Conservation (phyloP, 768 basidiomycete genomes). For the Hericium rajendrae region DNA sequence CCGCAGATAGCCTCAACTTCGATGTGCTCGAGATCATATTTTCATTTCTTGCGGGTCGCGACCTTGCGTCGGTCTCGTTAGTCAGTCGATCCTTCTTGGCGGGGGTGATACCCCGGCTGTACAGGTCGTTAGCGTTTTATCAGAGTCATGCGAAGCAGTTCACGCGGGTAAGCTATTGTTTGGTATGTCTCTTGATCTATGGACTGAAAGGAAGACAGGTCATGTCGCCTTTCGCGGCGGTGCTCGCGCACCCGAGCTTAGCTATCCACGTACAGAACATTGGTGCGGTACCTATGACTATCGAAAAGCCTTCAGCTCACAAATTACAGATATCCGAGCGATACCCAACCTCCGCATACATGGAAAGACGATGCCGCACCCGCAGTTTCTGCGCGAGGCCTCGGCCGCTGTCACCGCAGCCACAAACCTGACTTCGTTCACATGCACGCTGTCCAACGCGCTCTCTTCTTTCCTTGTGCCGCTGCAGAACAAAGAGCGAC, state of each 20-base stretch:
- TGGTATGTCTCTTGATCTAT: background rate
- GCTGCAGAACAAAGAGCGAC: conserved; percentile 33
- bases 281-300: conserved; percentile 27
- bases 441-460: conserved; percentile 35
- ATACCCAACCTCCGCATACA: conserved; percentile 30
- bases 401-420: conserved; percentile 37
- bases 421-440: conserved; percentile 46
- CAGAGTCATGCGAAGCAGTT: conserved; percentile 49
- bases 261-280: conserved; percentile 51
- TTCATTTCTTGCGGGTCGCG: conserved; percentile 35
- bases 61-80: conserved; percentile 51
- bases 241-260: conserved; percentile 42
- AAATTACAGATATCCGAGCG: conserved; percentile 36
- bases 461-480: conserved; percentile 40
- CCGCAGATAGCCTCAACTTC: conserved; percentile 57
- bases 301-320: background rate
- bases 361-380: conserved; percentile 20
- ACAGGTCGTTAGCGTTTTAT: conserved; percentile 47
- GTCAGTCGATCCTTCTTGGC: conserved; percentile 60
- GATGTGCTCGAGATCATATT: conserved; percentile 71
- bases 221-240: conserved; percentile 51
- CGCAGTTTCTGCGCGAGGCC: conserved; percentile 46
- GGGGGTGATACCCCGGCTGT: conserved; percentile 54
- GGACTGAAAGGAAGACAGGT: conserved; percentile 21
- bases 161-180: conserved; percentile 30